Evolutionary conservation across 2,329 filamentous ascomycete species (phyloP).

Genomic region (Aspergillus fijiensis): DNA sequence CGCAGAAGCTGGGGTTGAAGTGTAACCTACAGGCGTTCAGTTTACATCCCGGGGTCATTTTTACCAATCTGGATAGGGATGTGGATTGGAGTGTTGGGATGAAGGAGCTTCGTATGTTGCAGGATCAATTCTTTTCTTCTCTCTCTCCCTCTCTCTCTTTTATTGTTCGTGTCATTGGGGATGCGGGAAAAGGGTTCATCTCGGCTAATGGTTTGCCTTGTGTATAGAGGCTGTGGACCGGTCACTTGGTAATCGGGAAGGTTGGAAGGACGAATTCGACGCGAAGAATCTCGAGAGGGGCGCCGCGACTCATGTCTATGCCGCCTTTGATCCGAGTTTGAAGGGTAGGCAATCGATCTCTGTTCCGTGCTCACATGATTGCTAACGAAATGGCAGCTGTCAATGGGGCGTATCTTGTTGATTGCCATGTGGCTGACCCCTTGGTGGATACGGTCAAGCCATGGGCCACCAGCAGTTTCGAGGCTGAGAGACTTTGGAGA

Average conservation of each 20-base stretch:
- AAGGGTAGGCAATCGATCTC: slow-evolving; percentile 14
- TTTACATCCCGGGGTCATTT: slow-evolving; percentile 31
- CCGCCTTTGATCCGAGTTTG: slow-evolving; percentile 31
- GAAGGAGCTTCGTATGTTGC: not conserved
- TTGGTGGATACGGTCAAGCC: slow-evolving; percentile 33
- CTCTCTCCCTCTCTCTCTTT: too few species aligned
- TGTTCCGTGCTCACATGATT: too few species aligned
- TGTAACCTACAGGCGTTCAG: slow-evolving; percentile 23
- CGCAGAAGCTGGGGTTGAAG: slow-evolving; percentile 24
- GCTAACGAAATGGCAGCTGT: slow-evolving; percentile 19
- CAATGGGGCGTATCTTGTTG: slow-evolving; percentile 42
- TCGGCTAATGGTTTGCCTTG: not conserved
- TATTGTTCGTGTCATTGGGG: not conserved
- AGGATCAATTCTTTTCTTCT: not conserved
- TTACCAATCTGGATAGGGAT: slow-evolving; percentile 22
- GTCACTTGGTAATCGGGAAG: slow-evolving; percentile 20
- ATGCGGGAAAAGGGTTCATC: not conserved
- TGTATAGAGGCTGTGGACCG: slow-evolving; percentile 10
- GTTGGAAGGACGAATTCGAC: slow-evolving; percentile 17
- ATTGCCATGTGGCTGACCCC: slow-evolving; percentile 43
- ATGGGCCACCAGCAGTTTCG: slow-evolving; percentile 25
- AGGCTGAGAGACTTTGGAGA: slow-evolving; percentile 48
- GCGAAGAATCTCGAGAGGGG: slow-evolving; percentile 29
- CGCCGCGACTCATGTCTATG: slow-evolving; percentile 34
- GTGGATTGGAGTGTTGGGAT: not conserved